phyloP scores from a whole-genome alignment of 441 rosid genomes.

The Erodium trifolium region DNA sequence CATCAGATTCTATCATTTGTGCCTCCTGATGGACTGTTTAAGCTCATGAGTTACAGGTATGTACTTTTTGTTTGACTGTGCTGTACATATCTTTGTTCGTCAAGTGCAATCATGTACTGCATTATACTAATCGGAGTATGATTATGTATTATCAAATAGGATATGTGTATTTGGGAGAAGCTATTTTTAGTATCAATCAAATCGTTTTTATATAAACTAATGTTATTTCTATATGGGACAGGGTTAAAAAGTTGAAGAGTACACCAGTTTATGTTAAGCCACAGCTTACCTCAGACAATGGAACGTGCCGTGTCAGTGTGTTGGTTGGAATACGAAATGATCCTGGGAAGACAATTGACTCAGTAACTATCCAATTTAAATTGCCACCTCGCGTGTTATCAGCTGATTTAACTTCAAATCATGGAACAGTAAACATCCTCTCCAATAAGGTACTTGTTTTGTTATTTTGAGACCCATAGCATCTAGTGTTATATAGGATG shows the following conservation, averaged over 20 bases:
- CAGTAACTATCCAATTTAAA: constrained; percentile 62
- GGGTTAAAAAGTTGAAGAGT: constrained; percentile 79
- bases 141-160: too few species aligned
- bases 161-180: not conserved
- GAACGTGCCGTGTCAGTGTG: constrained; percentile 58
- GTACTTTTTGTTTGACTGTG: constrained; percentile 5
- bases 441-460: constrained; percentile 55
- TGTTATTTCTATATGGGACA: constrained; percentile 18
- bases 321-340: constrained; percentile 76
- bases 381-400: constrained; percentile 65
- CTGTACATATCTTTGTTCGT: not conserved
- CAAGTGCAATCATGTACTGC: not conserved
- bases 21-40: constrained; percentile 94
- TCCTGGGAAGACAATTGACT: constrained; percentile 75
- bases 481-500: not conserved
- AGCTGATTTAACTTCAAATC: constrained; percentile 82
- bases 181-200: not conserved
- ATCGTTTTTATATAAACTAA: not conserved
- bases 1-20: constrained; percentile 85
- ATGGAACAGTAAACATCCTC: constrained; percentile 65
- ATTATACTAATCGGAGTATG: not conserved
- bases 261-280: constrained; percentile 84
- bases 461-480: not conserved
- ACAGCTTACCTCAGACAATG: constrained; percentile 67
- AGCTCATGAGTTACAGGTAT: constrained; percentile 94